Conservation (phyloP, 371 early-diverging fungal genomes). For the Mucor lusitanicus region DNA sequence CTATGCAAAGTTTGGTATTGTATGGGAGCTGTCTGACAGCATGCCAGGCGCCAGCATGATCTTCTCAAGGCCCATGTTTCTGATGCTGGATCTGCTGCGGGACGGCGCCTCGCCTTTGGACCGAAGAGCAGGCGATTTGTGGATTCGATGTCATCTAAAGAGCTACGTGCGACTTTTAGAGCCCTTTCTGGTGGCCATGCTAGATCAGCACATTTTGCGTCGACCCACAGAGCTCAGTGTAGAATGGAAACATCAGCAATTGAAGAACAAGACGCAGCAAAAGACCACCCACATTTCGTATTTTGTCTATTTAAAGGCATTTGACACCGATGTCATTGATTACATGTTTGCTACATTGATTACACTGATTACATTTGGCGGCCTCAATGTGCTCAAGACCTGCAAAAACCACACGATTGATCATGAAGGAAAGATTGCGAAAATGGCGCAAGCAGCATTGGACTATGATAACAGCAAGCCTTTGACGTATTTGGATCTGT, state of each 20-base stretch:
- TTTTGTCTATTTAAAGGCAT: conserved; percentile 59
- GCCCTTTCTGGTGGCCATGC: conserved; percentile 61
- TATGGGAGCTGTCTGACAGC: conserved; percentile 69
- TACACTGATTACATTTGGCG: conserved; percentile 59
- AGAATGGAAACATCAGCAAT: conserved; percentile 44
- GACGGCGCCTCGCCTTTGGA: conserved; percentile 57
- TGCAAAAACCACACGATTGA: conserved; percentile 36
- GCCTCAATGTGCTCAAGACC: conserved; percentile 58
- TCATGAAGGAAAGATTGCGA: conserved; percentile 19
- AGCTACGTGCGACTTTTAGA: conserved; percentile 66
- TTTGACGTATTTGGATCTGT: conserved; percentile 15
- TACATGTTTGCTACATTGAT: conserved; percentile 65
- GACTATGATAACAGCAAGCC: conserved; percentile 6
- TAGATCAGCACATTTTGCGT: conserved; percentile 56
- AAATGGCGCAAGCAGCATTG: conserved; percentile 21
- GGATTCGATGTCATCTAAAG: conserved; percentile 68
- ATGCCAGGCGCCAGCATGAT: conserved; percentile 41
- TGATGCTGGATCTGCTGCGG: conserved; percentile 69
- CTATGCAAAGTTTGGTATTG: conserved; percentile 68
- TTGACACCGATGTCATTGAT: conserved; percentile 69
- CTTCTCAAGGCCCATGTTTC: conserved; percentile 73
- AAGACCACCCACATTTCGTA: conserved; percentile 29
- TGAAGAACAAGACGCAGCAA: conserved; percentile 16
- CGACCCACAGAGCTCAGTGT: conserved; percentile 37
- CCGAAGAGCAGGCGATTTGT: conserved; percentile 70